Base-by-base conservation (phyloP, 352 stramenopile genomes). In the Thraustotheca clavata region DNA sequence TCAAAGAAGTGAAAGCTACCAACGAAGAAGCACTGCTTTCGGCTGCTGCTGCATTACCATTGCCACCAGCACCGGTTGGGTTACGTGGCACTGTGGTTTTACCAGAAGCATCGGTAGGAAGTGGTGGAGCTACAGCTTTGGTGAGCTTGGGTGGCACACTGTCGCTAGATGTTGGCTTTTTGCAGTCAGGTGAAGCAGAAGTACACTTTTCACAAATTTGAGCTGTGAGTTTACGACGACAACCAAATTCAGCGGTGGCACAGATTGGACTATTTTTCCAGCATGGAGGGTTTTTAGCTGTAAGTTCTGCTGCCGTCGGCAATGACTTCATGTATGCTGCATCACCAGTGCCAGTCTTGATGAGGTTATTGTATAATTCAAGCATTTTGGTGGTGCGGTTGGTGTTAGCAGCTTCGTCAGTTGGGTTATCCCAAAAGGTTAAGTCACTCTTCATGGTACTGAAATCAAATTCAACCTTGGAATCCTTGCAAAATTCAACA, bases 201-300 rank as follows among this genome's bases (percentile, higher is more conserved):
- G 57, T 80, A 70, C 80, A 91, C 46, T 76, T 62, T 7, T 69
- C 71, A 48, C 80, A 91, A 49, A 86, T 70, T 49, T 89, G 80
- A 41, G 74, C 71, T 62, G 75, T 87, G 26, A 78, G 67, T 4
- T 73, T 59, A 27, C 80, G 80, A 49, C 82, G 85, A 71, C 82
- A 91, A 49, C 82, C 80, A 49, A 74, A 71, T 27, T 62, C 20
- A 8, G 73, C 74, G n/a, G 69, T 72, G n/a, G 60, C 82, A 48
- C 80, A 90, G 43, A 57, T 62, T 33, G 76, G 73, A 20, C 81
- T 67, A 59, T 87, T 91, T 35, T 74, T 46, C 63, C 87, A 91
- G 67, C 80, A 90, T 61, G 71, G 54, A 2, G 79, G 80, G 60
- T 91, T 90, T 12, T 59, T 59, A 0, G 59, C 63, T 0, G 71